Evolutionary conservation across 768 basidiomycete species (phyloP), one percentile per base, ranked within the genome.

Genomic region (Boletus reticulatus): DNA sequence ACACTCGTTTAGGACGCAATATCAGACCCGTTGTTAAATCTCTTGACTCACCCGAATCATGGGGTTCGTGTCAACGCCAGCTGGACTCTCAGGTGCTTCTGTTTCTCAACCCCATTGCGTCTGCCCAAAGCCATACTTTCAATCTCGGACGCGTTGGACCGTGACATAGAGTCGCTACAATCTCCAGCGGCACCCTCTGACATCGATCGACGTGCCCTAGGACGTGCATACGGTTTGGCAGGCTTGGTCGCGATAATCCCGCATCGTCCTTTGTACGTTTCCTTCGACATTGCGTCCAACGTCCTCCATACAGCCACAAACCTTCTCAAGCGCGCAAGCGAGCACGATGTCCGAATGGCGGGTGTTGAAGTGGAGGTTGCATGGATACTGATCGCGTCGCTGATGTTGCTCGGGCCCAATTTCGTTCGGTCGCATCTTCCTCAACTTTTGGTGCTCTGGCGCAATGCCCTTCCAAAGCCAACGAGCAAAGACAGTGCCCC

Each of bases 401-500:
- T 98, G 29, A 94, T 98, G 91, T 82, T 88, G 3, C 84, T 97
- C 8, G 96, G 95, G 0, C 92, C 91, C 4, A 90, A 93, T 62
- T 97, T 98, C 61, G 94, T 98, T 50, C 86, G 92, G 17, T 84
- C 93, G 0, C 94, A 99, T 69, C 81, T 98, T 2, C 90, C 95
- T 0, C 96, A 98, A 62, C 78, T 98, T 17, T 81, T 98, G 39
- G 93, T 98, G 0, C 82, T 99, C 4, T 99, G 97, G 97, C 80
- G 97, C 32, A 99, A 99, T 62, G 94, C 96, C 2, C 78, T 99
- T 0, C 94, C 97, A 2, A 99, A 98, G 71, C 88, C 93, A 1
- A 94, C 92, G 0, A 88, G 81, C 64, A 97, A 97, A 70, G 96
- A 98, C 63, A 74, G 74, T 14, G 80, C 78, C 16, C 78, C 79